Evolutionary conservation across 192 early-diverging fungal species (phyloP).

Genomic region (Linnemannia exigua): DNA sequence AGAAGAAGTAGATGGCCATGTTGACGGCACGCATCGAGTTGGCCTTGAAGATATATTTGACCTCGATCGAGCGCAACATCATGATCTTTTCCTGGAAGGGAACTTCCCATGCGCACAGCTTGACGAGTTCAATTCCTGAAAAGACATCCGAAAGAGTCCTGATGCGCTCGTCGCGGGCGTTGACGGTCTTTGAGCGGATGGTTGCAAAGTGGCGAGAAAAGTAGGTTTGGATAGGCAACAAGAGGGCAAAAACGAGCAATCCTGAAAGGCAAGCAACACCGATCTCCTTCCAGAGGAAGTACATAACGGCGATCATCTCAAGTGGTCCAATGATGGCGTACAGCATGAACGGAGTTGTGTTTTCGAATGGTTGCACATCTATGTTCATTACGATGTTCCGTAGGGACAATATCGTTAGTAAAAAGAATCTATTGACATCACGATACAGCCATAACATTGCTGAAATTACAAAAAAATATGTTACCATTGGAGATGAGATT

Average conservation of each 20-base stretch:
- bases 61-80: slow-evolving; percentile 48
- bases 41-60: slow-evolving; percentile 52
- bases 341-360: slow-evolving; percentile 56
- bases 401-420: background rate
- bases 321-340: slow-evolving; percentile 57
- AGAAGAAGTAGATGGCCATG: slow-evolving; percentile 59
- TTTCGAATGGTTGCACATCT: slow-evolving; percentile 60
- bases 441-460: background rate
- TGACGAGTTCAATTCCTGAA: slow-evolving; percentile 58
- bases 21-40: slow-evolving; percentile 57
- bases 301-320: slow-evolving; percentile 46
- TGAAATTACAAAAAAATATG: background rate
- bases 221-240: slow-evolving; percentile 47
- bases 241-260: slow-evolving; percentile 46
- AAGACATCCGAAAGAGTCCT: slow-evolving; percentile 58
- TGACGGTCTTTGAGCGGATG: slow-evolving; percentile 49
- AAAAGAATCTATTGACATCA: background rate
- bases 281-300: slow-evolving; percentile 54
- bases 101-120: slow-evolving; percentile 59
- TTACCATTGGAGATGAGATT: slow-evolving; percentile 60
- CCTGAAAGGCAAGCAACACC: slow-evolving; percentile 45
- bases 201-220: slow-evolving; percentile 52
- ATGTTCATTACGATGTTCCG: too few species aligned
- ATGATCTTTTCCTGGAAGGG: slow-evolving; percentile 58
- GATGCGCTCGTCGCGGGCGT: slow-evolving; percentile 55